A percentile compares a stretch with the other conserved stretches of the same genome.
Conservation (phyloP, 2,329 filamentous ascomycete species). For the Arthrobotrys sinensis region DNA sequence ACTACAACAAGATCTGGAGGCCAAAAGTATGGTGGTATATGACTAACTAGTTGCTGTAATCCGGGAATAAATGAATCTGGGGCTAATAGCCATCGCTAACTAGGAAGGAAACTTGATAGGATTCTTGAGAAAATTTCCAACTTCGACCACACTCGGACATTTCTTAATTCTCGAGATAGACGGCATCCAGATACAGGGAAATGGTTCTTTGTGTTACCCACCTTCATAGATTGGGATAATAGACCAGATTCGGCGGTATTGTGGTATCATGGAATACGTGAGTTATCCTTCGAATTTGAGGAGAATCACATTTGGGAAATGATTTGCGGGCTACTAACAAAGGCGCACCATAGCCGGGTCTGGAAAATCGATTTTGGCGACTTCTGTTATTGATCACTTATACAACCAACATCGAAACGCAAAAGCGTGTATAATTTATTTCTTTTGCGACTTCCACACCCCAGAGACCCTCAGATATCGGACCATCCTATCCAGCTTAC, state of each 20-base stretch:
- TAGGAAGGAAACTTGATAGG: slow-evolving; percentile 12
- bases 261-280: slow-evolving; percentile 62
- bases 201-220: slow-evolving; percentile 57
- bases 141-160: slow-evolving; percentile 54
- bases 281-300: not conserved
- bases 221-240: slow-evolving; percentile 53
- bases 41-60: no score
- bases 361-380: slow-evolving; percentile 62
- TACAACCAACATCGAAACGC: slow-evolving; percentile 5
- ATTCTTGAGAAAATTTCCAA: slow-evolving; percentile 58
- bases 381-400: slow-evolving; percentile 54
- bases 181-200: slow-evolving; percentile 57
- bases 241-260: slow-evolving; percentile 37
- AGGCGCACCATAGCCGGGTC: slow-evolving; percentile 55
- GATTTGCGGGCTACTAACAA: no score
- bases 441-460: slow-evolving; percentile 61
- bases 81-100: not conserved
- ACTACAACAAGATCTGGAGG: slow-evolving; percentile 20
- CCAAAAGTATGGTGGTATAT: slow-evolving; percentile 29
- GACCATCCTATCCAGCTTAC: slow-evolving; percentile 55
- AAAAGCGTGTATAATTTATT: slow-evolving; percentile 53
- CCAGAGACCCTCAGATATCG: slow-evolving; percentile 26
- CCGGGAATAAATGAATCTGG: no score
- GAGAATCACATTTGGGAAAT: no score
- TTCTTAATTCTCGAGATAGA: slow-evolving; percentile 46